Percentiles rank a stretch among this genome's conserved stretches.
Evolutionary conservation across 352 stramenopile species (phyloP).

Genomic region (Globisporangium camurandrum): DNA sequence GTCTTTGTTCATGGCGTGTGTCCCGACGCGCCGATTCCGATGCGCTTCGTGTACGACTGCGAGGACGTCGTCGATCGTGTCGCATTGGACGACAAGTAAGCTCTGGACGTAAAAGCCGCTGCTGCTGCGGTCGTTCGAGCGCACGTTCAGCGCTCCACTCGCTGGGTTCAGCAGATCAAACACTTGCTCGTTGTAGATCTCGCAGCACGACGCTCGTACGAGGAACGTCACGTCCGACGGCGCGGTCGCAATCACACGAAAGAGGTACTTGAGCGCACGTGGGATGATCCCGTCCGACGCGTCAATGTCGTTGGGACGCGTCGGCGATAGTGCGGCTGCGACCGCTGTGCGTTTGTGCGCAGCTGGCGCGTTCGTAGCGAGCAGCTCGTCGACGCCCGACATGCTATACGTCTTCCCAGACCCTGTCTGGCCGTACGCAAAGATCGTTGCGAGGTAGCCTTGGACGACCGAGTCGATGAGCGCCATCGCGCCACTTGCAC

Average conservation of each 20-base stretch:
- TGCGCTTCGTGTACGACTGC: constrained; percentile 72
- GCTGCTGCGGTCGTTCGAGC: constrained; percentile 66
- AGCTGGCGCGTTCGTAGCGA: too few species aligned
- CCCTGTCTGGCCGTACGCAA: constrained; percentile 60
- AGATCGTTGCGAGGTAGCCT: constrained; percentile 63
- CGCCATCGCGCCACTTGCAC: constrained; percentile 39
- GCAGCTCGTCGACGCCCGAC: constrained; percentile 64
- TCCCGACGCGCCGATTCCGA: constrained; percentile 52
- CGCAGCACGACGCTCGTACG: constrained; percentile 65
- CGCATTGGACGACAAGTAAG: constrained; percentile 64
- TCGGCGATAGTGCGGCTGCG: background rate
- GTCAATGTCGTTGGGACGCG: constrained; percentile 9
- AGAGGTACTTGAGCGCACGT: constrained; percentile 66
- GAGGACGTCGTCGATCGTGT: constrained; percentile 64
- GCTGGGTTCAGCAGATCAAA: constrained; percentile 70
- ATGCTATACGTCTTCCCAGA: constrained; percentile 77
- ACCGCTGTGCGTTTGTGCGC: constrained; percentile 3
- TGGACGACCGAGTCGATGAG: constrained; percentile 62
- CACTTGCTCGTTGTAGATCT: constrained; percentile 84
- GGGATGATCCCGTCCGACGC: constrained; percentile 68
- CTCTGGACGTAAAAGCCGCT: constrained; percentile 78
- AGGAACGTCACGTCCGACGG: constrained; percentile 47
- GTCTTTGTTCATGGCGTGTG: constrained; percentile 75
- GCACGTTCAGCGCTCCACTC: constrained; percentile 52
- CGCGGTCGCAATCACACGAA: constrained; percentile 31